Evolutionary conservation across 345 rosid species (phyloP).

Genomic region (Nephelium lappaceum): DNA sequence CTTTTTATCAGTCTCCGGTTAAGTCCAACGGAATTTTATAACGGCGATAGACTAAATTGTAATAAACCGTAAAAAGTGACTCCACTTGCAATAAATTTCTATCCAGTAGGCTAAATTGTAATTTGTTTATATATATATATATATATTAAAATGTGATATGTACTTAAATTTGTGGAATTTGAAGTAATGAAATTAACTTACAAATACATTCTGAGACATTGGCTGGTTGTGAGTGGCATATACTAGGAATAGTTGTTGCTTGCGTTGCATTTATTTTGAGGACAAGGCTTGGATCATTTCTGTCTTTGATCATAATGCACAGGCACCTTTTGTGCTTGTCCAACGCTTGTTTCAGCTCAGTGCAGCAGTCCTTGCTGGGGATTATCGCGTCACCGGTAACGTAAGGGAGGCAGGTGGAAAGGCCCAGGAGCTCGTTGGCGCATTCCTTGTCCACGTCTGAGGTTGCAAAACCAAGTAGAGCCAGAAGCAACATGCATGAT

Average conservation of each 20-base stretch:
- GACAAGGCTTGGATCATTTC: constrained; percentile 69
- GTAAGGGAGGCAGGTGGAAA: constrained; percentile 65
- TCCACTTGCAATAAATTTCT: too few relatives aligned
- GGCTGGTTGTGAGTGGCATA: constrained; percentile 45
- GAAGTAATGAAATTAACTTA: constrained; percentile 27
- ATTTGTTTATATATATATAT: too few relatives aligned
- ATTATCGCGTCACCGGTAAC: constrained; percentile 58
- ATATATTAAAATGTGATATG: too few relatives aligned
- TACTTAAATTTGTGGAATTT: too few relatives aligned
- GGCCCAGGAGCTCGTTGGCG: constrained; percentile 44
- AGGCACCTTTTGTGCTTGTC: constrained; percentile 66
- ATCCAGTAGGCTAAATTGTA: too few relatives aligned
- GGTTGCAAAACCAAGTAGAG: constrained; percentile 36
- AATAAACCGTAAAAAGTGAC: too few relatives aligned
- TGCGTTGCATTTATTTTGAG: constrained; percentile 58
- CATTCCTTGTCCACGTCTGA: constrained; percentile 64
- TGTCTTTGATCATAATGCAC: constrained; percentile 67
- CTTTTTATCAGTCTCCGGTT: too few relatives aligned
- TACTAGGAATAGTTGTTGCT: constrained; percentile 62
- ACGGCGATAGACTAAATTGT: too few relatives aligned
- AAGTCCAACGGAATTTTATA: too few relatives aligned
- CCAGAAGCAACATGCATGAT: constrained; percentile 17
- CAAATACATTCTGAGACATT: constrained; percentile 66
- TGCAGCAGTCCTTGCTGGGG: constrained; percentile 78
- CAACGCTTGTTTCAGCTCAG: constrained; percentile 57